Evolutionary conservation across 768 basidiomycete genomes (phyloP).

Genomic region (Lanmaoa pseudosensibilis): DNA sequence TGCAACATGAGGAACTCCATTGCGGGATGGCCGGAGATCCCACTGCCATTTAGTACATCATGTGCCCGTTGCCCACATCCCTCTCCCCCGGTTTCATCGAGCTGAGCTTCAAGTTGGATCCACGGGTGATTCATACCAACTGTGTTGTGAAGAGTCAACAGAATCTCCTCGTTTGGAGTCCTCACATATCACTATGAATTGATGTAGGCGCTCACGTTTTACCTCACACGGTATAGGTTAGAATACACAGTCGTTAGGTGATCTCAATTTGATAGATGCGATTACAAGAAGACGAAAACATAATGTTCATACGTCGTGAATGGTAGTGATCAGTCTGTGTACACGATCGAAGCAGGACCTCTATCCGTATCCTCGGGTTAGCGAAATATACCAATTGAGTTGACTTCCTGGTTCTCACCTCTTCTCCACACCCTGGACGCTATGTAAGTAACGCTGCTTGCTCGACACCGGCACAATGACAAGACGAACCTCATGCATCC

Average conservation of each 20-base stretch:
- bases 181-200: no score
- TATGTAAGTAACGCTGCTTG: not conserved
- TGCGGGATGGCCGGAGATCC: not conserved
- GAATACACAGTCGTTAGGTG: no score
- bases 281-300: not conserved
- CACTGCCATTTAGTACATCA: not conserved
- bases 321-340: not conserved
- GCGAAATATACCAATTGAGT: not conserved
- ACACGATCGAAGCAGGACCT: not conserved
- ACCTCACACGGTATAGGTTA: no score
- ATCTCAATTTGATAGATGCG: no score
- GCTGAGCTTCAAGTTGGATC: no score
- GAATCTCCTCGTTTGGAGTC: no score
- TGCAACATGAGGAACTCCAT: not conserved
- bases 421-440: constrained; percentile 13
- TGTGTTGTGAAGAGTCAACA: not conserved
- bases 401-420: not conserved
- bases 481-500: constrained; percentile 33
- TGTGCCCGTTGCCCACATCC: not conserved
- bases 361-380: not conserved
- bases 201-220: no score
- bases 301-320: no score
- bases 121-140: not conserved
- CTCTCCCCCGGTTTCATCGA: no score
- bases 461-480: not conserved